These are phyloP conservation scores for Paecilomyces fulvus DNA, from an alignment of 2,329 filamentous ascomycete genomes.

Conservation along the genomic window DNA sequence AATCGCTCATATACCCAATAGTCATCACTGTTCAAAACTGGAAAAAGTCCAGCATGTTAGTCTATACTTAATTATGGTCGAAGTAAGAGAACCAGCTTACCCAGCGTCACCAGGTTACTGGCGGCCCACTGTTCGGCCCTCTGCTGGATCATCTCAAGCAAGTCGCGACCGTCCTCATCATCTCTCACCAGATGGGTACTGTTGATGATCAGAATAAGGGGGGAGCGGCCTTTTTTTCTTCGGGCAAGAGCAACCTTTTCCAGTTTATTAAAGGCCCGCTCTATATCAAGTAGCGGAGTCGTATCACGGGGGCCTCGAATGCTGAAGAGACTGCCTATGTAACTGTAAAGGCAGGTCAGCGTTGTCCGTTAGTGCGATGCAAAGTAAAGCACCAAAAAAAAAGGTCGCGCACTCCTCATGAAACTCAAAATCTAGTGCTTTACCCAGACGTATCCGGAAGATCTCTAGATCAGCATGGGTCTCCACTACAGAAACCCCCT, in stretches of 20 bases:
- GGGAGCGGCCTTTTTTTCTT: conserved; percentile 53
- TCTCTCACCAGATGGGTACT: conserved; percentile 85
- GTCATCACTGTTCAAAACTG: conserved; percentile 92
- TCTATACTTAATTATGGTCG: neutral
- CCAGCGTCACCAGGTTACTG: conserved; percentile 71
- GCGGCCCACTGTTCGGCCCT: conserved; percentile 95
- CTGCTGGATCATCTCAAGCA: conserved; percentile 91
- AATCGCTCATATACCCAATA: conserved; percentile 97
- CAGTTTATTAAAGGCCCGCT: conserved; percentile 92
- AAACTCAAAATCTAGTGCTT: conserved; percentile 91
- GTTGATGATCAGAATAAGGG: conserved; percentile 89
- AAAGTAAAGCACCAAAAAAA: neutral
- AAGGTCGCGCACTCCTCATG: conserved; percentile 70
- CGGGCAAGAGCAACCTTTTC: conserved; percentile 78
- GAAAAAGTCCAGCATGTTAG: conserved; percentile 22
- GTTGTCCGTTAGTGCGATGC: neutral
- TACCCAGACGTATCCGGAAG: conserved; percentile 84
- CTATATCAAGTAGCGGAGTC: conserved; percentile 86
- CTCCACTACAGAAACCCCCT: conserved; percentile 90
- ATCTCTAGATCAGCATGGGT: conserved; percentile 93
- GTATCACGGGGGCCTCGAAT: conserved; percentile 88
- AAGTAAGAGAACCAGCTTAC: conserved; percentile 15
- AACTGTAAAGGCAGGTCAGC: conserved; percentile 21
- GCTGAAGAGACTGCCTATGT: conserved; percentile 87
- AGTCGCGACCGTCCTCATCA: conserved; percentile 83